Evolutionary conservation across 108 stramenopile genomes (phyloP).

Genomic region (Parietichytrium sp.): DNA sequence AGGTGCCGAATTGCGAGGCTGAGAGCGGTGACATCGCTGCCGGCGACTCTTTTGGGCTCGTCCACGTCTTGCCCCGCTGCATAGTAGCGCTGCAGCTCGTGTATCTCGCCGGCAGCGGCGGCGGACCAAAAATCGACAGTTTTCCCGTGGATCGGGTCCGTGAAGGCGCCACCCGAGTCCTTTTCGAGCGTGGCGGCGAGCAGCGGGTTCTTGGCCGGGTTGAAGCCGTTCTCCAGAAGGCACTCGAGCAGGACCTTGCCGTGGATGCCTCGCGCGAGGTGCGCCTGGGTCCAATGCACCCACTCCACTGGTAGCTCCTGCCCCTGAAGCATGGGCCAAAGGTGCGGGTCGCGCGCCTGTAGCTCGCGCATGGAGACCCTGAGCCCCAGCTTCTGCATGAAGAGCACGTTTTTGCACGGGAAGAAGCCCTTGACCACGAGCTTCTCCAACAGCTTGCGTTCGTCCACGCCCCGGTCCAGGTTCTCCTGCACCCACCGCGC

Average conservation of each 20-base stretch:
- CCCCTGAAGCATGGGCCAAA: conserved; percentile 9
- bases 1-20: conserved; percentile 50
- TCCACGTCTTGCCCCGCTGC: conserved; percentile 52
- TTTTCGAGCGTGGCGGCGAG: conserved; percentile 46
- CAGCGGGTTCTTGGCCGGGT: conserved; percentile 34
- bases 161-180: conserved; percentile 46
- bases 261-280: conserved; percentile 52
- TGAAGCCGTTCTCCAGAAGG: conserved; percentile 39
- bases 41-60: conserved; percentile 37
- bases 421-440: conserved; percentile 55
- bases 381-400: conserved; percentile 53
- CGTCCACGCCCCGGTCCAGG: conserved; percentile 54
- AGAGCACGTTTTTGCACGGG: conserved; percentile 46
- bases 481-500: conserved; percentile 54
- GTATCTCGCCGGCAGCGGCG: conserved; percentile 43
- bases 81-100: conserved; percentile 58
- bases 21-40: conserved; percentile 45
- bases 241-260: conserved; percentile 50
- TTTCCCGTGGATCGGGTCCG: conserved; percentile 43
- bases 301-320: conserved; percentile 35
- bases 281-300: conserved; percentile 53
- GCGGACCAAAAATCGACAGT: conserved; percentile 55
- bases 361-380: background rate
- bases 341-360: conserved; percentile 37
- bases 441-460: conserved; percentile 48